Conservation (phyloP, 2,329 filamentous ascomycete genomes). For the Zarea fungicola region DNA sequence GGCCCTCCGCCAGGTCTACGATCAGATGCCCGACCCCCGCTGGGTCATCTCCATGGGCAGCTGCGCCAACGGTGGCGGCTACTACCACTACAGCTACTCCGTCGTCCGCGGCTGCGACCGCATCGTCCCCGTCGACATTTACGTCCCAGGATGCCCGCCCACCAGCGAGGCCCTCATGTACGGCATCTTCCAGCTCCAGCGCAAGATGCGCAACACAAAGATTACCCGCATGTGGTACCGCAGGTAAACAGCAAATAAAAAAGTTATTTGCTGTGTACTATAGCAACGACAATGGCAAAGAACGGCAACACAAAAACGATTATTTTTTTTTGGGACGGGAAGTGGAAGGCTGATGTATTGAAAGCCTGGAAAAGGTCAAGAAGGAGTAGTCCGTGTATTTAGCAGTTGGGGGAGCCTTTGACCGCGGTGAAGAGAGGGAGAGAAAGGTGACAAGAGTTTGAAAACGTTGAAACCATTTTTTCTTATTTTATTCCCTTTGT, state of each 20-base stretch:
- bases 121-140: conserved; percentile 74
- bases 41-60: conserved; percentile 84
- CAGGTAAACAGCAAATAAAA: conserved; percentile 34
- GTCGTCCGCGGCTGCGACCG: conserved; percentile 71
- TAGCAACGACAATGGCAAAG: no score
- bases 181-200: conserved; percentile 69
- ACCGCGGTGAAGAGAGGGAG: not conserved
- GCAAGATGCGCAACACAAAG: conserved; percentile 63
- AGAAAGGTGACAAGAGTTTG: not conserved
- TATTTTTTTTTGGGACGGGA: not conserved
- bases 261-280: no score
- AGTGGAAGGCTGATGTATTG: no score
- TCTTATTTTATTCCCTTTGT: not conserved
- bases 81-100: conserved; percentile 82
- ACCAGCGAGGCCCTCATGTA: conserved; percentile 60
- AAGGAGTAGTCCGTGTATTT: conserved; percentile 5
- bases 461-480: conserved; percentile 1
- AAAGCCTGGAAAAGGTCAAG: no score
- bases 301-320: not conserved
- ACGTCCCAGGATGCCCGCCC: conserved; percentile 69
- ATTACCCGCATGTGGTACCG: conserved; percentile 55
- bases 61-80: conserved; percentile 79
- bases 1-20: conserved; percentile 83
- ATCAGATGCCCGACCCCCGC: conserved; percentile 89
- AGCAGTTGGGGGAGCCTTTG: not conserved